Percentiles rank a stretch among this genome's conserved stretches.
Conservation (phyloP, 306 rosid species). For the Parietaria judaica region DNA sequence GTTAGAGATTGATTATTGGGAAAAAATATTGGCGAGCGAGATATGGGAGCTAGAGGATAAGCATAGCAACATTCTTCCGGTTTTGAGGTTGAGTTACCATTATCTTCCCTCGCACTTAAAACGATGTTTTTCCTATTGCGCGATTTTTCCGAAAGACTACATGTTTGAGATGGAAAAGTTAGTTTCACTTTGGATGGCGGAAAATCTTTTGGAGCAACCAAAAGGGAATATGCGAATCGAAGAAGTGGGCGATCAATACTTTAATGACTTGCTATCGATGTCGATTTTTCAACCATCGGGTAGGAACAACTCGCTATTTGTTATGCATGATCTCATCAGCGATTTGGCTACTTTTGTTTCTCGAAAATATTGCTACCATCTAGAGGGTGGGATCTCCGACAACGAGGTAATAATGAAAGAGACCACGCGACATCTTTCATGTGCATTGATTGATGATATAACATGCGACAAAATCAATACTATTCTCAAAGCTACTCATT, state of each 20-base stretch:
- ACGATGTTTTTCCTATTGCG: constrained; percentile 12
- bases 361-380: not conserved
- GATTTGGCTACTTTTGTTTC: constrained; percentile 5
- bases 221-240: not conserved
- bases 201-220: constrained; percentile 3
- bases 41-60: constrained; percentile 6
- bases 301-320: not conserved
- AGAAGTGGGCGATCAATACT: not conserved
- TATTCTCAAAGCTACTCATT: not conserved
- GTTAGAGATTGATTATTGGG: not conserved
- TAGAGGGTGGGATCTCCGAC: not conserved
- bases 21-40: not conserved
- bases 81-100: constrained; percentile 6
- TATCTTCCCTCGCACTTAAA: constrained; percentile 10
- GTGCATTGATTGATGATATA: not conserved
- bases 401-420: not conserved
- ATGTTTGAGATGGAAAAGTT: not conserved
- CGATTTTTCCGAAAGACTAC: constrained; percentile 9
- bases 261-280: not conserved
- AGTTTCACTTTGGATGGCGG: constrained; percentile 12
- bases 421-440: not conserved
- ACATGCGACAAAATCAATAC: not conserved
- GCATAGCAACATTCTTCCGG: not conserved
- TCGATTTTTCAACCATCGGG: constrained; percentile 10
- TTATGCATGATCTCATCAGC: constrained; percentile 4